Base-by-base conservation (phyloP, 768 basidiomycete species). In the Xerocomellus chrysenteron region DNA sequence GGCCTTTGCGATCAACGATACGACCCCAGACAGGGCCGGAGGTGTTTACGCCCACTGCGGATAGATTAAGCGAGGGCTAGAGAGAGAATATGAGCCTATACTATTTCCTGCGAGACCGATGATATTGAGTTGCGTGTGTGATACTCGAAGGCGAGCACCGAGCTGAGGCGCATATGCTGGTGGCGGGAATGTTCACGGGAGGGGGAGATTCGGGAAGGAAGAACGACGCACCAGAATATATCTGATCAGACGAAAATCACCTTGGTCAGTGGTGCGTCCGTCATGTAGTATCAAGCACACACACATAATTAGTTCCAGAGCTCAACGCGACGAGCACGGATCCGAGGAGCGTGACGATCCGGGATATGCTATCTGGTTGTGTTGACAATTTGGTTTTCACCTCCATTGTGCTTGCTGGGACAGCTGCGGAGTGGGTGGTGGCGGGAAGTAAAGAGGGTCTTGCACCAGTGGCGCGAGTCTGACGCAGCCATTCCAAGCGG, bases 81-180 rank as follows among this genome's bases (percentile, higher is more conserved):
- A n/a, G 33, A n/a, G 10, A n/a, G 40, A 0, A 47, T 21, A 32
- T 32, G 42, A 21, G 4, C 3, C 5, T 85, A 56, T 64, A 92
- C 89, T 67, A 63, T 88, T 92, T n/a, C 84, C 88, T 2, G 86
- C 87, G n/a, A 89, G 75, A 16, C 84, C 92, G 17, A 95, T 81
- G 36, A 94, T 69, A 62, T 96, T 95, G 36, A 92, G 76, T 55
- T 89, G 83, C 0, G 93, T 95, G 52, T 94, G 89, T 4, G 82
- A 81, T 49, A 95, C 82, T 45, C 80, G 76, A 17, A 96, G 80
- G 40, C 84, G 82, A n/a, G 84, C 74, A 2, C 89, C 90, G 5
- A 96, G 80, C 68, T 96, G 93, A 0, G 94, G 93, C 2, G 89
- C 84, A 68, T 94, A 97, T 19, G 92, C 93, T 86, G 57, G 55